A percentile compares a stretch with the other conserved stretches of the same genome.
Conservation (phyloP, 768 basidiomycete species). For the Boletus tomentosulus region DNA sequence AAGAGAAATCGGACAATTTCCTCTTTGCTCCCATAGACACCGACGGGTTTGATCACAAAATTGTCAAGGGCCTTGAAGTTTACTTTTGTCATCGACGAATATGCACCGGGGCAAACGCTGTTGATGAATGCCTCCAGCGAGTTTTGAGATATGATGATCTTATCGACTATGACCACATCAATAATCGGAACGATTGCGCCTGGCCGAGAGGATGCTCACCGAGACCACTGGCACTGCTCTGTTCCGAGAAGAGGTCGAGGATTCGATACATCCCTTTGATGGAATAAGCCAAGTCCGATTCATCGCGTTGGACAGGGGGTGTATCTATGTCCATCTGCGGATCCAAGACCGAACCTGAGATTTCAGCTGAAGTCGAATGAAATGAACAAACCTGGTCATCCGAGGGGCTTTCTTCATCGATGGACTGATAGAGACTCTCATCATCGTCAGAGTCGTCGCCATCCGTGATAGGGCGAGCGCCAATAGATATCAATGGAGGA, state of each 20-base stretch:
- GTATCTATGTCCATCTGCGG: constrained; percentile 19
- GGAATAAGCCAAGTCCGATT: constrained; percentile 21
- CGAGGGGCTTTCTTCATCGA: constrained; percentile 1
- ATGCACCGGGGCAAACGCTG: constrained; percentile 46
- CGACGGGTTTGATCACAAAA: constrained; percentile 44
- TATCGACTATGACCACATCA: constrained; percentile 44
- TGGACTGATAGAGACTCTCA: constrained; percentile 17
- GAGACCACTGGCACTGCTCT: constrained; percentile 43
- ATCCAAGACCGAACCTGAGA: background rate
- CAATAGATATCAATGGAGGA: background rate
- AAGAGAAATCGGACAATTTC: constrained; percentile 46
- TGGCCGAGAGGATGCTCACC: constrained; percentile 30
- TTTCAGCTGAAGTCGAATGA: background rate
- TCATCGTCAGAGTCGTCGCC: background rate
- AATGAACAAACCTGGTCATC: constrained; percentile 10
- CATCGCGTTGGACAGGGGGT: constrained; percentile 3
- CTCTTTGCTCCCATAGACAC: constrained; percentile 53
- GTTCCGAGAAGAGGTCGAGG: constrained; percentile 50
- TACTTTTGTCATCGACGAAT: constrained; percentile 50
- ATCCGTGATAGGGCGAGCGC: background rate
- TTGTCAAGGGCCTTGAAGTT: constrained; percentile 52
- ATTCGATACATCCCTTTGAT: constrained; percentile 50
- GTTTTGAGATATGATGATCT: constrained; percentile 55
- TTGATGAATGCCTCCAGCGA: constrained; percentile 49
- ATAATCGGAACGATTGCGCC: background rate